Conservation (phyloP, 495 filamentous ascomycete genomes). For the Acidiella bohemica region DNA sequence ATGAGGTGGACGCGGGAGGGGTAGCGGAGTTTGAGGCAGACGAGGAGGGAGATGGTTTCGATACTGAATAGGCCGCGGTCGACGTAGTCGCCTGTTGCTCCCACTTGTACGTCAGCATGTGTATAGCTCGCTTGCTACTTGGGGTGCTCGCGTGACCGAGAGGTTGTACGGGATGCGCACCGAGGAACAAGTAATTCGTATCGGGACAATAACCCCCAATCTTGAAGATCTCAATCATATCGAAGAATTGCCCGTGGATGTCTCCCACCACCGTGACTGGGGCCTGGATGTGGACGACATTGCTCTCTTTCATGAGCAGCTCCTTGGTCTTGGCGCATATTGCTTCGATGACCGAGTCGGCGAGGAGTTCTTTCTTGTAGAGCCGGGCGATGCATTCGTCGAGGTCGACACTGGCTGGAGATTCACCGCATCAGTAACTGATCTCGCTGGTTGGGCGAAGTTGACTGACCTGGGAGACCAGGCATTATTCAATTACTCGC, state of each 20-base stretch:
- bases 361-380: conserved; percentile 89
- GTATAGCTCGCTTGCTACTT: no score
- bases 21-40: conserved; percentile 94
- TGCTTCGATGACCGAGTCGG: conserved; percentile 95
- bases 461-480: conserved; percentile 62
- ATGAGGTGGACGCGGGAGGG: conserved; percentile 97
- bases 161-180: no score
- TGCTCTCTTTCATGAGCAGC: conserved; percentile 97
- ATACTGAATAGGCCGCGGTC: conserved; percentile 97
- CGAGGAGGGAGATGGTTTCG: conserved; percentile 86
- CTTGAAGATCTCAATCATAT: conserved; percentile 97
- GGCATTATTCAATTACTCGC: conserved; percentile 73
- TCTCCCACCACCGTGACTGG: conserved; percentile 98
- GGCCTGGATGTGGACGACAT: conserved; percentile 92
- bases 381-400: conserved; percentile 95
- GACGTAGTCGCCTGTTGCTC: conserved; percentile 82
- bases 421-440: no score
- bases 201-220: conserved; percentile 94
- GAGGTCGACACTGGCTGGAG: conserved; percentile 94
- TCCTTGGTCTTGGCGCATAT: conserved; percentile 99
- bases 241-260: conserved; percentile 97
- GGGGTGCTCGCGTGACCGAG: conserved; percentile 16
- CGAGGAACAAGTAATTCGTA: conserved; percentile 95
- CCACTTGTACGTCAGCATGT: no score
- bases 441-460: conserved; percentile 6